Base-by-base conservation (phyloP, 2,329 filamentous ascomycete species). In the Mycogone perniciosa region DNA sequence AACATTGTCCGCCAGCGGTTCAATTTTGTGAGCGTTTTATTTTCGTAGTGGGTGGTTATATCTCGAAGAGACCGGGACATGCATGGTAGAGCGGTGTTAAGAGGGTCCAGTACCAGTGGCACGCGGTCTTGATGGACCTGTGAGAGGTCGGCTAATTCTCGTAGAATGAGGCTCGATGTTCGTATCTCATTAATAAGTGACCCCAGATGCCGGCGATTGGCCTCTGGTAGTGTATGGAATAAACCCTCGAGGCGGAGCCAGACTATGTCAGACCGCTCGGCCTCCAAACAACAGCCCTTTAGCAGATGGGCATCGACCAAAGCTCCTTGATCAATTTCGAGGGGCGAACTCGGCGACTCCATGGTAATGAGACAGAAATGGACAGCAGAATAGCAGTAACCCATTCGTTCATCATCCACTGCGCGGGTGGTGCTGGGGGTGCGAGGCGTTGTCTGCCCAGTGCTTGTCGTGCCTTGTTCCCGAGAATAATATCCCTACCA, bases 1-100 rank as follows among this genome's bases (percentile, higher is more conserved):
- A 76, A 80, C 78, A 84, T 82, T 56, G 71, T 73, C 39, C 74
- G 71, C 81, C 81, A 84, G 48, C 79, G 72, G 34, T 71, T 66
- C 54, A 76, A 71, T 48, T 72, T 74, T 13, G 70, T 67, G 39
- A 75, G 56, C 4, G 68, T 69, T 34, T 68, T 72, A 59, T 82
- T 75, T 33, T 80, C 73, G 57, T 80, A 76, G 62, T 73, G 73
- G 7, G 52, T 54, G 38, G 65, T 72, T 56, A 84, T 82, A 54
- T 82, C 79, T 39, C 70, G 63, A 11, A 84, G 62, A 1, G 76
- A 76, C 50, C 68, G 72, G 47, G 69, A 71, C 13, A 84, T 65
- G 50, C 79, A 81, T 0, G 80, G 80, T 2, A 84, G 67, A 11
- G 82, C 57, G 51, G 81, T 68, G 51, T 78, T 74, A 43, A 84